A percentile compares a stretch with the other conserved stretches of the same genome.
Evolutionary conservation across 1,284 basidiomycete species (phyloP).

Genomic region (Cryptococcus floricola): DNA sequence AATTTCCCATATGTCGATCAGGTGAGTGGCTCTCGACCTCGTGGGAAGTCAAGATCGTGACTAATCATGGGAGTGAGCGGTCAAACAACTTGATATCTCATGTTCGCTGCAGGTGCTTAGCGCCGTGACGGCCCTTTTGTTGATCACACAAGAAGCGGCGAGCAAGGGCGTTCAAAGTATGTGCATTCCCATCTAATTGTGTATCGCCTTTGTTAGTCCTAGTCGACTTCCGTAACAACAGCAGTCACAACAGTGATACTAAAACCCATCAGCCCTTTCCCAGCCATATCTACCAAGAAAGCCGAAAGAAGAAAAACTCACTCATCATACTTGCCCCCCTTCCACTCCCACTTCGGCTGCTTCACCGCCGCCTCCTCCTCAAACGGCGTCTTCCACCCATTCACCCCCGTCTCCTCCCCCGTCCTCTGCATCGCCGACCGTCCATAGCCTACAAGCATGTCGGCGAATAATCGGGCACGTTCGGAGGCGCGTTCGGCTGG

Average conservation of each 20-base stretch:
- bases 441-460: constrained; percentile 50
- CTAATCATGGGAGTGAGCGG: no score
- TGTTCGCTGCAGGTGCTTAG: no score
- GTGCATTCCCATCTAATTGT: no score
- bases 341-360: constrained; percentile 47
- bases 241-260: constrained; percentile 46
- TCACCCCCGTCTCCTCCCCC: constrained; percentile 36
- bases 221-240: constrained; percentile 27
- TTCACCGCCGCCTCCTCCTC: constrained; percentile 41
- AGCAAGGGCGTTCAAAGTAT: no score
- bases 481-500: constrained; percentile 33
- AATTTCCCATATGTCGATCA: no score
- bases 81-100: no score
- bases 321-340: constrained; percentile 53
- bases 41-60: no score
- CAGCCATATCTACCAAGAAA: neutral
- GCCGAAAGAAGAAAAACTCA: constrained; percentile 22
- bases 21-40: no score
- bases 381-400: constrained; percentile 46
- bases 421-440: constrained; percentile 47
- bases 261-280: neutral
- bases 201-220: neutral
- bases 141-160: no score
- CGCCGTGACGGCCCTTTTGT: no score
- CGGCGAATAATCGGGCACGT: constrained; percentile 46